These are phyloP conservation scores for Durotheca rogersii DNA, from an alignment of 495 filamentous ascomycete species.

Conservation along the genomic window DNA sequence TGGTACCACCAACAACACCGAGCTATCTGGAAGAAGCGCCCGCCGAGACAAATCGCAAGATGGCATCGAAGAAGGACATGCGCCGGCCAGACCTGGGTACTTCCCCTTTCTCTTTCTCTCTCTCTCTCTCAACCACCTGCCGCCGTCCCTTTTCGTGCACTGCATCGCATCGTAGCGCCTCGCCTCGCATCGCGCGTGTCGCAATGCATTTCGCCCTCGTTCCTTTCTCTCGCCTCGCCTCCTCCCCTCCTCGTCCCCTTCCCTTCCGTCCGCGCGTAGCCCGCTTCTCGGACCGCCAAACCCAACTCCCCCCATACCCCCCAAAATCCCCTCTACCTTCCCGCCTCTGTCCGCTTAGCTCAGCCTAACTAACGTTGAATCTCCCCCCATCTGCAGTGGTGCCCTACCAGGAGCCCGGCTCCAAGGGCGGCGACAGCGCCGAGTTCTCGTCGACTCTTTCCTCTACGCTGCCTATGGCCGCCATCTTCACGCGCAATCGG, in stretches of 20 bases:
- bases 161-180: constrained; percentile 15
- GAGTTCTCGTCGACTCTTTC: constrained; percentile 67
- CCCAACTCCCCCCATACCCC: too few relatives aligned
- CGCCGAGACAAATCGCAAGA: constrained; percentile 38
- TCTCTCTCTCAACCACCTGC: not conserved
- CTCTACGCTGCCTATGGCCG: constrained; percentile 89
- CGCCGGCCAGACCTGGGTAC: constrained; percentile 80
- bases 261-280: not conserved
- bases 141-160: constrained; percentile 11
- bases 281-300: too few relatives aligned
- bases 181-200: constrained; percentile 6
- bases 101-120: constrained; percentile 5
- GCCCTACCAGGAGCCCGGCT: constrained; percentile 49
- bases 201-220: too few relatives aligned
- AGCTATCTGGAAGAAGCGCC: constrained; percentile 5
- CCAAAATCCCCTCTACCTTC: too few relatives aligned
- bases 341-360: too few relatives aligned
- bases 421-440: constrained; percentile 44
- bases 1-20: constrained; percentile 1
- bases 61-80: constrained; percentile 85
- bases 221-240: not conserved
- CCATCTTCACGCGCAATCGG: constrained; percentile 89
- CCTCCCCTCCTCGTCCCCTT: not conserved
- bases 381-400: constrained; percentile 48
- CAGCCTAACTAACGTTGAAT: too few relatives aligned